Conservation (phyloP, 495 filamentous ascomycete species). For the Penicillium psychrofluorescens region DNA sequence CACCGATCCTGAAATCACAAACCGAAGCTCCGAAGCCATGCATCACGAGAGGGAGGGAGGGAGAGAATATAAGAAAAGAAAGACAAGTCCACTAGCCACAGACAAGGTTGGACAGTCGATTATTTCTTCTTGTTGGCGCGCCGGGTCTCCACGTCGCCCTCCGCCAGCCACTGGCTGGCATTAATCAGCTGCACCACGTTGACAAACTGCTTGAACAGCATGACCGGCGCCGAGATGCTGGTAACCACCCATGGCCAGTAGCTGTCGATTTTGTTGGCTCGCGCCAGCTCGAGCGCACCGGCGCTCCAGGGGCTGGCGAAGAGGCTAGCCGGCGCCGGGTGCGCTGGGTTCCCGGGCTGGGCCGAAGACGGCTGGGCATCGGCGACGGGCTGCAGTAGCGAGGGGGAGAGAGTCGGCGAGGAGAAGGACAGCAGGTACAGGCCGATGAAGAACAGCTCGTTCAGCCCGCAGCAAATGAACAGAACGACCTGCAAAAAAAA, state of each 20-base stretch:
- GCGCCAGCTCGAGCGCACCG: conserved; percentile 81
- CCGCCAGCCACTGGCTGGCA: conserved; percentile 84
- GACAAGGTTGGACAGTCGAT: background rate
- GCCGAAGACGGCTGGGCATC: conserved; percentile 45
- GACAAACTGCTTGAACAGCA: conserved; percentile 86
- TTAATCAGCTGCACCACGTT: conserved; percentile 93
- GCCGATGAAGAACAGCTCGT: conserved; percentile 95
- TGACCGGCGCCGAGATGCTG: conserved; percentile 72
- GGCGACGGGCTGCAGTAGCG: conserved; percentile 53
- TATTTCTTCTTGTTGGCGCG: conserved; percentile 30
- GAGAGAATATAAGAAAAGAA: background rate
- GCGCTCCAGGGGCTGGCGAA: conserved; percentile 84
- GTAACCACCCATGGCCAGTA: conserved; percentile 83
- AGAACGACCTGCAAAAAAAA: conserved; percentile 62
- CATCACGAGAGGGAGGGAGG: conserved; percentile 17
- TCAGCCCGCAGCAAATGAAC: conserved; percentile 82
- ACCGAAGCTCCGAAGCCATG: conserved; percentile 37
- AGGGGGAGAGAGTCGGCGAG: conserved; percentile 75
- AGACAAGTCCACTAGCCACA: background rate
- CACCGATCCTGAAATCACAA: conserved; percentile 16
- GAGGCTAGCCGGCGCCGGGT: conserved; percentile 55
- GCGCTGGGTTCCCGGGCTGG: conserved; percentile 58
- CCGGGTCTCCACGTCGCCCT: conserved; percentile 57
- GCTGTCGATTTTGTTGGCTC: conserved; percentile 89
- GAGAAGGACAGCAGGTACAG: conserved; percentile 97